Conservation (phyloP, 805 yeast species). For the Yarrowia sp. region DNA sequence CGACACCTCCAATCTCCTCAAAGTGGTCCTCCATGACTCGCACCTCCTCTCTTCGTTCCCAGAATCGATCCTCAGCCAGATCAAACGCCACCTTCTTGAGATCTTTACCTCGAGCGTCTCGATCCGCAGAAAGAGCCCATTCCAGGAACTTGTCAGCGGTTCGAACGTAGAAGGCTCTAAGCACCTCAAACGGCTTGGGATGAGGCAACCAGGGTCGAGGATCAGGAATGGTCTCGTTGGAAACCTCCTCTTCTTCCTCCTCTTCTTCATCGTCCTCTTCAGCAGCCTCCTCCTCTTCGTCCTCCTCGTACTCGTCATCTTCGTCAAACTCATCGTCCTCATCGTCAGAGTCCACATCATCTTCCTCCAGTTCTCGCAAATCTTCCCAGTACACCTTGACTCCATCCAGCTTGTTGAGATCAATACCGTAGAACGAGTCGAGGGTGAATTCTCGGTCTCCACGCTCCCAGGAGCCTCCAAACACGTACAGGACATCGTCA, state of each 20-base stretch:
- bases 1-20: constrained; percentile 90
- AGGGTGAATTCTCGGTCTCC: constrained; percentile 83
- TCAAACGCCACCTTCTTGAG: constrained; percentile 87
- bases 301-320: constrained; percentile 66
- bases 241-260: constrained; percentile 62
- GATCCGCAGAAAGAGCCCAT: constrained; percentile 87
- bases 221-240: constrained; percentile 72
- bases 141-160: constrained; percentile 84
- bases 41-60: constrained; percentile 96
- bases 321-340: constrained; percentile 63
- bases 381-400: constrained; percentile 90
- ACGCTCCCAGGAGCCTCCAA: constrained; percentile 86
- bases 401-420: constrained; percentile 83
- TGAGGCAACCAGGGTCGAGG: constrained; percentile 96
- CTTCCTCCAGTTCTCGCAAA: constrained; percentile 52
- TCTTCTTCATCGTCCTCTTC: constrained; percentile 49
- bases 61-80: constrained; percentile 90
- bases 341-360: constrained; percentile 49
- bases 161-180: constrained; percentile 80
- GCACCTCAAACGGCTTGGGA: constrained; percentile 86
- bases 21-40: constrained; percentile 82
- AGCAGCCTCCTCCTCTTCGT: constrained; percentile 42
- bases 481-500: constrained; percentile 78
- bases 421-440: constrained; percentile 83
- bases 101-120: constrained; percentile 84